phyloP scores from a whole-genome alignment of 2,329 filamentous ascomycete genomes.

The Cadophora gregata region DNA sequence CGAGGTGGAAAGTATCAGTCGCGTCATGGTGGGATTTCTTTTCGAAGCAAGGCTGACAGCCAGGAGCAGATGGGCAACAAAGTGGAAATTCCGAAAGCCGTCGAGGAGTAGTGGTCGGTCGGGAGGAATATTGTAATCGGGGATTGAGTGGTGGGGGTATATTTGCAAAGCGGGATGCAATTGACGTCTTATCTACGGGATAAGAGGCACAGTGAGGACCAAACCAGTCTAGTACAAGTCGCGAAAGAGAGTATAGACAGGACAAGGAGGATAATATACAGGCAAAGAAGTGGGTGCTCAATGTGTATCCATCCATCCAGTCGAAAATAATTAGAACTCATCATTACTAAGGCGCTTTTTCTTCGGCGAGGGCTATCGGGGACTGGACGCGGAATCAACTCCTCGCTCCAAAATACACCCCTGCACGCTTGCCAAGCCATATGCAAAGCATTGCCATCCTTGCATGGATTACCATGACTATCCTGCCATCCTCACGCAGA shows the following conservation, averaged over 20 bases:
- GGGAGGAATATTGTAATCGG: slow-evolving; percentile 20
- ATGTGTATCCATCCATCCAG: not conserved
- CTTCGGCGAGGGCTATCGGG: slow-evolving; percentile 14
- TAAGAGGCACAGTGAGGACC: not conserved
- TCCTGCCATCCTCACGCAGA: slow-evolving; percentile 19
- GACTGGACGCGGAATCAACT: slow-evolving; percentile 2
- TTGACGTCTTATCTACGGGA: slow-evolving; percentile 14
- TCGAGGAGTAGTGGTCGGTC: not conserved
- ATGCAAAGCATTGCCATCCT: not conserved
- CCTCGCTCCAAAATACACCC: slow-evolving; percentile 16
- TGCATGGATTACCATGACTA: slow-evolving; percentile 7
- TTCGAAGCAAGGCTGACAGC: slow-evolving; percentile 16
- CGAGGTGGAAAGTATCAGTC: slow-evolving; percentile 86
- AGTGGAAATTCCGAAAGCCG: not conserved
- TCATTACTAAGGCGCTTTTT: slow-evolving; percentile 17
- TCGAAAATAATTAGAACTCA: slow-evolving; percentile 14
- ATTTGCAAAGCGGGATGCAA: slow-evolving; percentile 18
- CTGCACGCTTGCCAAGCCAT: slow-evolving; percentile 9
- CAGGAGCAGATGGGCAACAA: not conserved
- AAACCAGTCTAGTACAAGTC: not conserved
- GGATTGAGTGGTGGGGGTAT: slow-evolving; percentile 8
- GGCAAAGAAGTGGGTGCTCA: not conserved
- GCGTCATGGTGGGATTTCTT: slow-evolving; percentile 62
- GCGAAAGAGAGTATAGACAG: not conserved
- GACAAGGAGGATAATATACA: not conserved